Percentiles rank a stretch among this genome's conserved stretches.
Conservation (phyloP, 257 asterid species). For the Nicotiana benthamiana region DNA sequence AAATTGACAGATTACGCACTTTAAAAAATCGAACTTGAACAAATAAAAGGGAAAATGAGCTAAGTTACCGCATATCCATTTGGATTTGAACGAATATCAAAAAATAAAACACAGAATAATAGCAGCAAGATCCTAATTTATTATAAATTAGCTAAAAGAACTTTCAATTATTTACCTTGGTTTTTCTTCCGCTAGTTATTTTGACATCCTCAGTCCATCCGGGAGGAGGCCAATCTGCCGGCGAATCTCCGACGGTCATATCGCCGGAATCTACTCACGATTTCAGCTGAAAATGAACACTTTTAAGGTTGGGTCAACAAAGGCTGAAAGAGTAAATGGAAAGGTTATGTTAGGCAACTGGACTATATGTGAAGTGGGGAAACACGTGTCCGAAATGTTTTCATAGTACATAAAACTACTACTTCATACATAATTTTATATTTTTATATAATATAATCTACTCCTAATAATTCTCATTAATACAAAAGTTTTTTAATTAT, state of each 20-base stretch:
- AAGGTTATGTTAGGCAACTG: neutral
- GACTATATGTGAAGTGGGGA: neutral
- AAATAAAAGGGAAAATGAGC: neutral
- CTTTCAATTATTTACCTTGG: slow-evolving; percentile 30
- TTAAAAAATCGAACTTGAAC: neutral
- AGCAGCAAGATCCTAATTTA: neutral
- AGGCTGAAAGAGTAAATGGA: neutral
- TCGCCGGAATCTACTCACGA: slow-evolving; percentile 18
- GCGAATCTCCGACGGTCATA: slow-evolving; percentile 37
- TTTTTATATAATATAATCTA: too few species aligned
- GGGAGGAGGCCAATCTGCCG: slow-evolving; percentile 48
- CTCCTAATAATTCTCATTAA: neutral
- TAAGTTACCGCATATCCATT: neutral
- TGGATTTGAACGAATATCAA: neutral
- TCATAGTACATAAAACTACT: neutral
- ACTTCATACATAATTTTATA: neutral
- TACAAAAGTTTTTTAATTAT: too few species aligned
- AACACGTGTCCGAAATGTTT: neutral
- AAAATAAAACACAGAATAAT: neutral
- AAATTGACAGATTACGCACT: neutral
- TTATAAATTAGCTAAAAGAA: neutral
- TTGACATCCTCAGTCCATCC: slow-evolving; percentile 46
- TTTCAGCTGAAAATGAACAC: slow-evolving; percentile 3
- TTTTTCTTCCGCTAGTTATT: slow-evolving; percentile 38
- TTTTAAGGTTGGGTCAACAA: neutral